Evolutionary conservation across 139 green algal genomes (phyloP).

Genomic region (Tetraselmis striata): DNA sequence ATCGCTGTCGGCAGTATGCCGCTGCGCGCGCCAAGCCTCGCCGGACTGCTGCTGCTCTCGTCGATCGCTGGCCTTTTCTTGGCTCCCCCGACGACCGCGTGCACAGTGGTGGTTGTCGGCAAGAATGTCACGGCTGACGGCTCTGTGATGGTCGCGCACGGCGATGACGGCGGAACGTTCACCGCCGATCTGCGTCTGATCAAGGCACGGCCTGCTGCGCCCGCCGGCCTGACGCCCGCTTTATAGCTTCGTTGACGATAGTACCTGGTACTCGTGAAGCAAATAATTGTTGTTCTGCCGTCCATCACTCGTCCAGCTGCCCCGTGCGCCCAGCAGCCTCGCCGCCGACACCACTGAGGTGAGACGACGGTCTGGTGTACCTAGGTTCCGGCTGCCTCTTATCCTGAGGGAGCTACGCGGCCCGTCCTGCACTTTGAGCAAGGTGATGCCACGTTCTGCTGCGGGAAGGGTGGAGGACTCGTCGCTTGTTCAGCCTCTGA

Average conservation of each 20-base stretch:
- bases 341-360: too few species aligned
- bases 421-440: background rate
- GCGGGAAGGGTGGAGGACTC: background rate
- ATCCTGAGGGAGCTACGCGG: background rate
- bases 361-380: background rate
- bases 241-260: too few species aligned
- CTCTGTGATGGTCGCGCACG: conserved; percentile 3
- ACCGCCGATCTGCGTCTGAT: conserved; percentile 1
- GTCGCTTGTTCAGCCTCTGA: background rate
- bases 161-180: background rate
- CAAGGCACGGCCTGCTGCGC: background rate
- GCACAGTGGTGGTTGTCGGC: conserved; percentile 1
- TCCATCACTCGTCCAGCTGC: background rate
- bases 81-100: too few species aligned
- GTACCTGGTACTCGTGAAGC: too few species aligned
- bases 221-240: background rate
- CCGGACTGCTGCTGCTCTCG: too few species aligned
- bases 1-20: too few species aligned
- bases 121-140: background rate
- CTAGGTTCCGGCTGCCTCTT: background rate
- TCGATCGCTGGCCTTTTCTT: too few species aligned
- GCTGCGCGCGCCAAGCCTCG: too few species aligned
- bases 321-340: background rate
- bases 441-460: background rate
- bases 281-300: too few species aligned